A percentile compares a stretch with the other conserved stretches of the same genome.
Conservation (phyloP, 1,139 yeast genomes). For the Blastobotrys apis region DNA sequence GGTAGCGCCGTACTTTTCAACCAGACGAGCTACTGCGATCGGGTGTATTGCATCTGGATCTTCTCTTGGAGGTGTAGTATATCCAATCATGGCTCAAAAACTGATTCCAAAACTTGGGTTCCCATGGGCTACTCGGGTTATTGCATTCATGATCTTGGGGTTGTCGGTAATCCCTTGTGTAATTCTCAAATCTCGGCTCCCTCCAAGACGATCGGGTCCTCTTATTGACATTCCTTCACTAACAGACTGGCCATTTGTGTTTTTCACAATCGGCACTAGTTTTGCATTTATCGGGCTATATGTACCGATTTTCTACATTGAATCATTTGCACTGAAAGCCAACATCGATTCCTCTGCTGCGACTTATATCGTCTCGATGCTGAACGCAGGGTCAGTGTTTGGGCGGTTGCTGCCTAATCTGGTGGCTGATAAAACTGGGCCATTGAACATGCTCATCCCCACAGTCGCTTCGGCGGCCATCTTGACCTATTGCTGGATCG, state of each 20-base stretch:
- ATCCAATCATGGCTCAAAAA: conserved; percentile 31
- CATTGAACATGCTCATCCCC: conserved; percentile 42
- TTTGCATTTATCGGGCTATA: conserved; percentile 36
- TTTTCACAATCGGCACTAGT: conserved; percentile 29
- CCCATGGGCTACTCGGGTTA: conserved; percentile 33
- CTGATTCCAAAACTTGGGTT: conserved; percentile 32
- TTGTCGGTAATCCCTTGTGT: conserved; percentile 24
- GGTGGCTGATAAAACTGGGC: conserved; percentile 45
- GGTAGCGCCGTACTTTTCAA: conserved; percentile 48
- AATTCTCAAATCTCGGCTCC: conserved; percentile 28
- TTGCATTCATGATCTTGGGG: conserved; percentile 31
- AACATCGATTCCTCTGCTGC: conserved; percentile 25
- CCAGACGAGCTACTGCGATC: conserved; percentile 50
- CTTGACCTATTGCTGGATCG: conserved; percentile 36
- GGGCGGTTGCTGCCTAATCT: conserved; percentile 51
- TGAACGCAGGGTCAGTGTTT: conserved; percentile 46
- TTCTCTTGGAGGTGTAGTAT: conserved; percentile 41
- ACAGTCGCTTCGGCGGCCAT: conserved; percentile 23
- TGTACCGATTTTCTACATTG: conserved; percentile 36
- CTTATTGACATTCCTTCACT: conserved; percentile 31
- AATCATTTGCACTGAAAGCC: conserved; percentile 29
- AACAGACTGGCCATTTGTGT: conserved; percentile 31
- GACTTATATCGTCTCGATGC: conserved; percentile 43
- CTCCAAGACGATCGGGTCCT: conserved; percentile 32
- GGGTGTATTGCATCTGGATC: conserved; percentile 58